phyloP scores from a whole-genome alignment of 2,329 filamentous ascomycete genomes.

The Alternaria postmessia region DNA sequence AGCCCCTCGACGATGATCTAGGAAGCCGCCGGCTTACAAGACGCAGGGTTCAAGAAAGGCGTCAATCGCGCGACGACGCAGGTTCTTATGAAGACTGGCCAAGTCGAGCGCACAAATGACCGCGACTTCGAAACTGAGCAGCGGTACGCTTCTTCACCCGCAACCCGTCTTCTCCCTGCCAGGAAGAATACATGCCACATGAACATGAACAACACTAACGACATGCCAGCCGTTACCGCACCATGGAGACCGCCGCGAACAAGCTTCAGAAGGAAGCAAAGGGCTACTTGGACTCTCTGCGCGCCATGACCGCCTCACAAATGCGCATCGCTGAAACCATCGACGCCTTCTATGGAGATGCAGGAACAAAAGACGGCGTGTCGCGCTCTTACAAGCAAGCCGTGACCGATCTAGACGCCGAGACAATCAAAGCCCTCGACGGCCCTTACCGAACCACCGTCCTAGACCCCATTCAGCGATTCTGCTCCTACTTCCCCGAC shows the following conservation, averaged over 20 bases:
- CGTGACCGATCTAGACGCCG: conserved; percentile 95
- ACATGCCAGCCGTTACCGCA: conserved; percentile 80
- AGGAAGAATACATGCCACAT: not conserved
- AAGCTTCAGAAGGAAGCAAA: conserved; percentile 97
- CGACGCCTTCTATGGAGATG: conserved; percentile 98
- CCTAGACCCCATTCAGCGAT: conserved; percentile 91
- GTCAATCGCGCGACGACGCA: conserved; percentile 98
- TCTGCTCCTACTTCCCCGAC: conserved; percentile 98
- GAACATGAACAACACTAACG: conserved; percentile 7
- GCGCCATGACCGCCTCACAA: conserved; percentile 98
- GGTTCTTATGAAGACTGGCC: conserved; percentile 99
- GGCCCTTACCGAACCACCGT: conserved; percentile 95
- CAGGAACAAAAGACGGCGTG: conserved; percentile 92
- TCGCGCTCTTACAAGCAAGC: conserved; percentile 98
- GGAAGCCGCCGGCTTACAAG: conserved; percentile 31
- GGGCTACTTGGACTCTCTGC: conserved; percentile 93
- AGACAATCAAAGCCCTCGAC: conserved; percentile 98
- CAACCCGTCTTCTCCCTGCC: not conserved
- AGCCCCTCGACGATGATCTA: conserved; percentile 15
- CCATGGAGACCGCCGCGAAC: conserved; percentile 93
- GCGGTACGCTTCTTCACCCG: conserved; percentile 62
- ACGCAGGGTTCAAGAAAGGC: conserved; percentile 87
- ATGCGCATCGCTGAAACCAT: conserved; percentile 99
- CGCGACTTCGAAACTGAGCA: conserved; percentile 99
- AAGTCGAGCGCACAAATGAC: conserved; percentile 98